Evolutionary conservation across 2,329 filamentous ascomycete species (phyloP).

Genomic region (Fusarium sarcochroum): DNA sequence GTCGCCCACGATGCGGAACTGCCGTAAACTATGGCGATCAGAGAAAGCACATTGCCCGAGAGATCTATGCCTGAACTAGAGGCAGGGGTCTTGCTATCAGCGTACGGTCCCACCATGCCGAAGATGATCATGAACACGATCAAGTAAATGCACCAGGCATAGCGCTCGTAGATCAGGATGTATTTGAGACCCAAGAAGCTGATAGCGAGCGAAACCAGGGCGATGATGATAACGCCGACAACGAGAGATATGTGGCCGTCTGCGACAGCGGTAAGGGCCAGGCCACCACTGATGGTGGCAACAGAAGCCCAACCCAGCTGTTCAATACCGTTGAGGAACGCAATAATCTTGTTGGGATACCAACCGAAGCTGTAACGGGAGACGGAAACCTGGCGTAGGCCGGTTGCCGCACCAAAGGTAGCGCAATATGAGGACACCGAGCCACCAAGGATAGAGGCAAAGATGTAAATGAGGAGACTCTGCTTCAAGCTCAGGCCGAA

Average conservation of each 20-base stretch:
- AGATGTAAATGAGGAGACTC: conserved; percentile 10
- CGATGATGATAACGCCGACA: conserved; percentile 13
- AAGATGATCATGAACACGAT: conserved; percentile 16
- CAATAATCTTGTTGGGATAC: conserved; percentile 21
- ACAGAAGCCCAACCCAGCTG: conserved; percentile 20
- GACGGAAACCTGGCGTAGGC: conserved; percentile 9
- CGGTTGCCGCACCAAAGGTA: conserved; percentile 8
- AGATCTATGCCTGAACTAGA: conserved; percentile 11
- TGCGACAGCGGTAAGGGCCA: conserved; percentile 1
- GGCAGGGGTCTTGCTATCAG: conserved; percentile 7
- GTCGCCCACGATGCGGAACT: conserved; percentile 15
- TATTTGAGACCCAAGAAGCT: conserved; percentile 17
- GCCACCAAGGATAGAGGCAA: conserved; percentile 14
- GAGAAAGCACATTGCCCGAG: conserved; percentile 11
- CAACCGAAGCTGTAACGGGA: conserved; percentile 16
- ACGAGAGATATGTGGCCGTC: conserved; percentile 14
- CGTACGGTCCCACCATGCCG: conserved; percentile 13
- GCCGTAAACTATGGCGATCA: conserved; percentile 10
- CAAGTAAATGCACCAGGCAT: conserved; percentile 19
- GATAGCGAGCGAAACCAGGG: conserved; percentile 16
- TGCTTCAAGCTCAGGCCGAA: conserved; percentile 20
- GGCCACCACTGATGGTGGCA: conserved; percentile 13
- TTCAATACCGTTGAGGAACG: conserved; percentile 13
- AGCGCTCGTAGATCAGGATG: conserved; percentile 12
- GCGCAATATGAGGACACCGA: conserved; percentile 14